These are phyloP conservation scores for Solanum raphanifolium DNA, from an alignment of 257 asterid genomes.

Conservation along the genomic window DNA sequence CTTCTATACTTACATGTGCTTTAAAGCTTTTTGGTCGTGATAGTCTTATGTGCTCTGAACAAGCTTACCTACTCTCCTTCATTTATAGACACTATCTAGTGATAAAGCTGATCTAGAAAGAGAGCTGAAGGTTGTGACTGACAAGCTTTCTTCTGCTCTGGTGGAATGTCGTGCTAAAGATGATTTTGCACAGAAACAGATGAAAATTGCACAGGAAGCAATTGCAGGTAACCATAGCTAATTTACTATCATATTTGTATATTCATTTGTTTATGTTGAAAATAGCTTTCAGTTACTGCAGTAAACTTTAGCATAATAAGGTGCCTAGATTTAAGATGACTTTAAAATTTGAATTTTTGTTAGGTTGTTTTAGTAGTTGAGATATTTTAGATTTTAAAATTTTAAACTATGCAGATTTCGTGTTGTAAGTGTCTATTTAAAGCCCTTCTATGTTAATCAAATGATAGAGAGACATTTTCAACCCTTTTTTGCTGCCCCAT, in stretches of 20 bases:
- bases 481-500: background rate
- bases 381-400: background rate
- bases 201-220: slow-evolving; percentile 80
- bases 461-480: background rate
- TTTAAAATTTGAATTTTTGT: background rate
- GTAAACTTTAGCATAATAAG: background rate
- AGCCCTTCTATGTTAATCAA: background rate
- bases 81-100: slow-evolving; percentile 37
- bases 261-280: background rate
- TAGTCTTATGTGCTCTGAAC: background rate
- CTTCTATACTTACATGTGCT: background rate
- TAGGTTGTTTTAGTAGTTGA: background rate
- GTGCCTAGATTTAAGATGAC: background rate
- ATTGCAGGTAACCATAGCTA: slow-evolving; percentile 49
- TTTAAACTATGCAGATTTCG: background rate
- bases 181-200: slow-evolving; percentile 54
- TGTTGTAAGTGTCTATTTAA: background rate
- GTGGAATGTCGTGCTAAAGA: slow-evolving; percentile 59
- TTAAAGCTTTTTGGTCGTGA: background rate
- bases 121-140: slow-evolving; percentile 39
- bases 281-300: background rate
- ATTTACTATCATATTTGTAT: background rate
- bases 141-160: slow-evolving; percentile 55
- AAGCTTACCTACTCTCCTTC: slow-evolving; percentile 1
- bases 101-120: slow-evolving; percentile 52